A percentile compares a stretch with the other conserved stretches of the same genome.
These are phyloP conservation scores for Gossypium trilobum DNA, from an alignment of 441 rosid species.

Conservation along the genomic window DNA sequence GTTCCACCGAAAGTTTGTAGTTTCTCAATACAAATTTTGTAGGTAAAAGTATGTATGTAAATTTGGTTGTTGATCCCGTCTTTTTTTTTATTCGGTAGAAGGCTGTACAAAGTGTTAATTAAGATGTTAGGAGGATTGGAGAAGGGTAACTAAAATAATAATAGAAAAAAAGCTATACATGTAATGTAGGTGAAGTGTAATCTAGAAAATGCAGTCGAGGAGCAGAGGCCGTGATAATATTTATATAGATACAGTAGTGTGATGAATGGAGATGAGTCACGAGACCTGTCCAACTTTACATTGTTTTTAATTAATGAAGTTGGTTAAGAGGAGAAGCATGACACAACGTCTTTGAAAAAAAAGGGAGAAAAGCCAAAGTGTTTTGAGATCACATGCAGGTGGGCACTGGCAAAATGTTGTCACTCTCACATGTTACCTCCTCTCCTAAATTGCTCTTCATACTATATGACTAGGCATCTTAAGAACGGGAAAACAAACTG, in stretches of 20 bases:
- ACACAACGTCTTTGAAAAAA: background rate
- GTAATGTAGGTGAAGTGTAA: background rate
- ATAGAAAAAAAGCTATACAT: background rate
- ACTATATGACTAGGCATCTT: background rate
- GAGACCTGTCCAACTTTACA: background rate
- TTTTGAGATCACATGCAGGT: slow-evolving; percentile 2
- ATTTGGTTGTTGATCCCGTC: background rate
- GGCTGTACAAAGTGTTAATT: background rate
- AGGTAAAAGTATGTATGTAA: background rate
- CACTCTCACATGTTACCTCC: slow-evolving; percentile 12
- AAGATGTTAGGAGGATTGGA: background rate
- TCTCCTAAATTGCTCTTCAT: background rate
- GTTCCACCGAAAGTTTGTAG: background rate
- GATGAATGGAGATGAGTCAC: slow-evolving; percentile 8
- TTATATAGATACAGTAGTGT: background rate
- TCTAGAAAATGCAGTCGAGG: background rate
- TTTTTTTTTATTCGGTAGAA: background rate
- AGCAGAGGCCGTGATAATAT: slow-evolving; percentile 8
- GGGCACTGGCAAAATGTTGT: background rate
- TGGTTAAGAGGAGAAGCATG: background rate
- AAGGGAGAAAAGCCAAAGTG: background rate
- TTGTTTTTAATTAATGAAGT: slow-evolving; percentile 1
- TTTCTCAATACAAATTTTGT: background rate
- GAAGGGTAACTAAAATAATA: background rate
- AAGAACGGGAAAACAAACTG: background rate